These are phyloP conservation scores for Debaryomycetaceae sp. DNA, from an alignment of 1,139 yeast species.

Conservation along the genomic window DNA sequence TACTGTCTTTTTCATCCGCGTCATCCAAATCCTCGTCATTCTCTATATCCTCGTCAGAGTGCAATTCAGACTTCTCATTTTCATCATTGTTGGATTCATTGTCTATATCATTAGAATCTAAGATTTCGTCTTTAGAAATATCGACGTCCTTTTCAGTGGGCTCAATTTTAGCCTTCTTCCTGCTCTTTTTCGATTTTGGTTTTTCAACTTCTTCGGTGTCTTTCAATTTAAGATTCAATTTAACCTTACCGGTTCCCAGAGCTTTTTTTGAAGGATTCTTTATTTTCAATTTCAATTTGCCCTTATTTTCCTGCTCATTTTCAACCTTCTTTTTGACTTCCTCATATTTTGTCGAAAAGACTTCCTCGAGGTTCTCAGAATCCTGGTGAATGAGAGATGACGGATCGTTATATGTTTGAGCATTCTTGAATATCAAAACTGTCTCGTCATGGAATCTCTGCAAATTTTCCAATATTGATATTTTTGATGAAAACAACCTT, in stretches of 20 bases:
- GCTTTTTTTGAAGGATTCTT: constrained; percentile 15
- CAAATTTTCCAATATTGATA: constrained; percentile 36
- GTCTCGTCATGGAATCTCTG: constrained; percentile 48
- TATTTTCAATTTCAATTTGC: constrained; percentile 26
- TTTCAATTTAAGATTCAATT: constrained; percentile 19
- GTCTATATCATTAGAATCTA: constrained; percentile 13
- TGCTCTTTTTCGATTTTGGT: constrained; percentile 16
- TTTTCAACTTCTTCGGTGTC: constrained; percentile 11
- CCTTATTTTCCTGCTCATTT: constrained; percentile 9
- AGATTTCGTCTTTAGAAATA: constrained; percentile 17
- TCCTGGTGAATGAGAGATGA: constrained; percentile 55
- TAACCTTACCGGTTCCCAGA: constrained; percentile 18
- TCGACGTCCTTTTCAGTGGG: constrained; percentile 15
- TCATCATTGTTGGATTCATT: constrained; percentile 4
- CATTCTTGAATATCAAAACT: constrained; percentile 52
- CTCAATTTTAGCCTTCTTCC: constrained; percentile 16
- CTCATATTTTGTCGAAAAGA: constrained; percentile 29
- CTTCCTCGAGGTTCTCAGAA: constrained; percentile 41
- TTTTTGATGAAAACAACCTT: constrained; percentile 29
- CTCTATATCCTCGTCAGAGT: constrained; percentile 6
- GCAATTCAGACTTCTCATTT: constrained; percentile 6
- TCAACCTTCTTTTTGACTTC: constrained; percentile 20
- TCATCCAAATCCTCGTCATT: constrained; percentile 7
- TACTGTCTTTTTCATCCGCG: constrained; percentile 7
- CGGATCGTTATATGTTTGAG: constrained; percentile 56